Base-by-base conservation (phyloP, 1,139 yeast genomes). In the Cylindricascospora bacillispora region DNA sequence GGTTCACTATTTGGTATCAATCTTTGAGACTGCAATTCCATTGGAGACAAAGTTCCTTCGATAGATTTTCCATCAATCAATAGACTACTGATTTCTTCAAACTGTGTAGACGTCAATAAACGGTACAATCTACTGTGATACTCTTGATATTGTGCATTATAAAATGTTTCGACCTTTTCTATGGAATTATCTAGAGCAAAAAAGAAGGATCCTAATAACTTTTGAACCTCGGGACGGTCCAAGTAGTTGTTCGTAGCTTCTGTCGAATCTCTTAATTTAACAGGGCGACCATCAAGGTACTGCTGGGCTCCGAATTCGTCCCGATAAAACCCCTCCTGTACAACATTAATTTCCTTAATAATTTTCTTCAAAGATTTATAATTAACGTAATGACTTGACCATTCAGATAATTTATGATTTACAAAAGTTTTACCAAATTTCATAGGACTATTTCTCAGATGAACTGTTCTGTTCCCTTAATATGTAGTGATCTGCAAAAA, bases 401-500 rank as follows among this genome's bases (percentile, higher is more conserved):
- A 86, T 58, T 85, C 95, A 6, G 95, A 95, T 36, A 86, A 82
- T 61, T 83, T 93, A 55, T 86, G 93, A 34, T 81, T 63, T 23
- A 75, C 57, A 43, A 82, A 63, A 52, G 83, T 79, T 53, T 82
- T 82, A 22, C 93, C 93, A 55, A 82, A 82, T 66, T 82, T 82
- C 94, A 82, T 81, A 19, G 25, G 19, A n/a, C n/a, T n/a, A 15
- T n/a, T 10, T 6, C 7, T 24, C 11, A 19, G 10, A 19, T 5
- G 9, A 19, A n/a, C 11, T 19, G 10, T 19, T 19, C 4, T 19
- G 10, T 22, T 22, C 11, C 13, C 14, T 22, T n/a, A 12, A 4
- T 22, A 22, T 22, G 14, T 22, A 12, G 6, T 13, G n/a, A n/a
- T n/a, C n/a, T n/a, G n/a, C n/a, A n/a, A n/a, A n/a, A n/a, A n/a